Conservation (phyloP, 2,329 filamentous ascomycete species). For the Fusarium goolgardi region DNA sequence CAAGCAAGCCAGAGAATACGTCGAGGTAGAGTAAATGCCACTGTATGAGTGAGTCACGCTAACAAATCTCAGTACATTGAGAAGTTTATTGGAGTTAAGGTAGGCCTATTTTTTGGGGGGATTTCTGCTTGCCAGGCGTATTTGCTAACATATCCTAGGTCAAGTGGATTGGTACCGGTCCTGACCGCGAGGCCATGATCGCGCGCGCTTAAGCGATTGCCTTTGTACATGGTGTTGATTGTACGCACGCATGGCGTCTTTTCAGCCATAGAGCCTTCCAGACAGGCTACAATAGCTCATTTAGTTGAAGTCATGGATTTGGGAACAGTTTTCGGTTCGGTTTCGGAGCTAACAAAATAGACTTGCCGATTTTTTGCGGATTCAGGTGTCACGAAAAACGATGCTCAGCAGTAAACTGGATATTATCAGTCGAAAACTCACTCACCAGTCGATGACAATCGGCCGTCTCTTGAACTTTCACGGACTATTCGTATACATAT, state of each 20-base stretch:
- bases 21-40: slow-evolving; percentile 12
- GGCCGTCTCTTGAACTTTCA: not conserved
- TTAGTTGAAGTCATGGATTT: slow-evolving; percentile 1
- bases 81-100: slow-evolving; percentile 21
- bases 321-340: slow-evolving; percentile 3
- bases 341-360: slow-evolving; percentile 15
- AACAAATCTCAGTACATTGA: slow-evolving; percentile 5
- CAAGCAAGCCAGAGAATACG: slow-evolving; percentile 19
- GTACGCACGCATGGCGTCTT: not conserved
- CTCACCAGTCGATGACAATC: not conserved
- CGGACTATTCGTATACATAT: not conserved
- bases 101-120: not conserved
- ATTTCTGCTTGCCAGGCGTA: not conserved
- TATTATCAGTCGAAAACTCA: not conserved
- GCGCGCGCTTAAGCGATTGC: slow-evolving; percentile 6
- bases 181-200: slow-evolving; percentile 36
- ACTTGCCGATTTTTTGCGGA: not conserved
- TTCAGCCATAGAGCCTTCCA: not conserved
- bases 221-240: not conserved
- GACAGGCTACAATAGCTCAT: slow-evolving; percentile 9
- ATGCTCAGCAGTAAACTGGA: not conserved
- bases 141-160: slow-evolving; percentile 10
- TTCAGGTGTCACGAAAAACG: not conserved
- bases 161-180: slow-evolving; percentile 39
- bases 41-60: not conserved